A percentile compares a stretch with the other conserved stretches of the same genome.
These are phyloP conservation scores for Aspergillus brasiliensis DNA, from an alignment of 2,329 filamentous ascomycete genomes.

Conservation along the genomic window DNA sequence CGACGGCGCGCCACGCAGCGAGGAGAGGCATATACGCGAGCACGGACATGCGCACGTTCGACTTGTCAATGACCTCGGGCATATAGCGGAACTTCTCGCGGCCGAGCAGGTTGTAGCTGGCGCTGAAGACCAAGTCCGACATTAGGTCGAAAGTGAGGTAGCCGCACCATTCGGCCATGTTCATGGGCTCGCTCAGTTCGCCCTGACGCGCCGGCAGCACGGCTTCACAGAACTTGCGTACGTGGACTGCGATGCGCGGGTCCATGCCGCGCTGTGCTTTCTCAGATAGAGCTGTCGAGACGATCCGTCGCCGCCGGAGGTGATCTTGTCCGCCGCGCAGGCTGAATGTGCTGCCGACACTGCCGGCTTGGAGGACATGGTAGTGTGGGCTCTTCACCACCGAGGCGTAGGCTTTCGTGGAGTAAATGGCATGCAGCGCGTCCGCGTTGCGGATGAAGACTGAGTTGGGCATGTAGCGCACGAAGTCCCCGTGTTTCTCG, in stretches of 20 bases:
- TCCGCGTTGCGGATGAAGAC: not conserved
- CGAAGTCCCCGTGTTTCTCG: constrained; percentile 31
- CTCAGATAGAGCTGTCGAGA: not conserved
- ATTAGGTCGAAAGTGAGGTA: constrained; percentile 54
- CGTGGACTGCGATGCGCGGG: not conserved
- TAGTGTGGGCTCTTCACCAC: not conserved
- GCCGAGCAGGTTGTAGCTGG: constrained; percentile 11
- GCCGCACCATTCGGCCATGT: constrained; percentile 17
- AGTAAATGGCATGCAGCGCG: not conserved
- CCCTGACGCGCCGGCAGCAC: not conserved
- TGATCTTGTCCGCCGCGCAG: not conserved
- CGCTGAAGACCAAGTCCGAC: constrained; percentile 38
- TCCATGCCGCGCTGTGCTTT: not conserved
- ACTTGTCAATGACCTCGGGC: constrained; percentile 18
- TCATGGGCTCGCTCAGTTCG: constrained; percentile 1
- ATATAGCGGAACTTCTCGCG: constrained; percentile 14
- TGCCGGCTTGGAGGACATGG: not conserved
- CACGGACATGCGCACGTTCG: constrained; percentile 18
- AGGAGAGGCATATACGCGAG: constrained; percentile 13
- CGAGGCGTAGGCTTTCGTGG: not conserved
- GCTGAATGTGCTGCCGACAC: not conserved
- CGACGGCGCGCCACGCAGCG: constrained; percentile 12
- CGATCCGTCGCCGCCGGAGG: not conserved
- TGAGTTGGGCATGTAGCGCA: not conserved
- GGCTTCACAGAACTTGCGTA: not conserved